Percentiles rank a stretch among this genome's conserved stretches.
Conservation (phyloP, 306 rosid genomes). For the Sindora glabra region DNA sequence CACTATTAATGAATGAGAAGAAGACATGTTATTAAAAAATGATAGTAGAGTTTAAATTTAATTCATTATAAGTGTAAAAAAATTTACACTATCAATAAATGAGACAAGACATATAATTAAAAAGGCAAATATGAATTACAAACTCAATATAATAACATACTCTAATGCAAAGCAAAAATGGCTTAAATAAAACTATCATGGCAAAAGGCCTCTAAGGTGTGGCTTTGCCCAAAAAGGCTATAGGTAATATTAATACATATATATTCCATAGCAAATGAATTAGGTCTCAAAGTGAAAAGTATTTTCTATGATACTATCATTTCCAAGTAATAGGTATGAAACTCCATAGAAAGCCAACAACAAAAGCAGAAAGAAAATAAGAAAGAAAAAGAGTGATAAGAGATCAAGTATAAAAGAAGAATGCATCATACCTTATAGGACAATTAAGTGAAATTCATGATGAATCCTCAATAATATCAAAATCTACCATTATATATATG, state of each 20-base stretch:
- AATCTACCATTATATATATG: too few species aligned
- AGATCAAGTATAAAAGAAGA: conserved; percentile 13
- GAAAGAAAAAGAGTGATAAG: not conserved
- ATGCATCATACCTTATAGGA: conserved; percentile 78
- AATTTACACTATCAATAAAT: too few species aligned
- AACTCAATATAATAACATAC: too few species aligned
- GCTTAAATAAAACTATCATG: too few species aligned
- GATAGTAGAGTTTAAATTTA: too few species aligned
- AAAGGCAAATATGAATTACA: too few species aligned
- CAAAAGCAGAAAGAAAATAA: not conserved
- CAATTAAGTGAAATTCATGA: conserved; percentile 89
- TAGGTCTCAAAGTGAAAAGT: not conserved
- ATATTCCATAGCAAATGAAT: not conserved
- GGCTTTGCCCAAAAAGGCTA: not conserved
- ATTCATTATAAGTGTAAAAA: too few species aligned
- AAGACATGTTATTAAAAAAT: too few species aligned
- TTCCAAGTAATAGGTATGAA: conserved; percentile 3
- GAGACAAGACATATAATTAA: too few species aligned
- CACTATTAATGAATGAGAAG: too few species aligned
- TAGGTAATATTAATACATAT: not conserved
- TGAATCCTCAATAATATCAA: conserved; percentile 81
- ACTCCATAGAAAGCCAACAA: not conserved
- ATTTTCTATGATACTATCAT: not conserved
- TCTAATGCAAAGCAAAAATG: too few species aligned
- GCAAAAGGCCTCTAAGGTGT: not conserved